Conservation (phyloP, 345 rosid species). For the Lenwebbia sp. region DNA sequence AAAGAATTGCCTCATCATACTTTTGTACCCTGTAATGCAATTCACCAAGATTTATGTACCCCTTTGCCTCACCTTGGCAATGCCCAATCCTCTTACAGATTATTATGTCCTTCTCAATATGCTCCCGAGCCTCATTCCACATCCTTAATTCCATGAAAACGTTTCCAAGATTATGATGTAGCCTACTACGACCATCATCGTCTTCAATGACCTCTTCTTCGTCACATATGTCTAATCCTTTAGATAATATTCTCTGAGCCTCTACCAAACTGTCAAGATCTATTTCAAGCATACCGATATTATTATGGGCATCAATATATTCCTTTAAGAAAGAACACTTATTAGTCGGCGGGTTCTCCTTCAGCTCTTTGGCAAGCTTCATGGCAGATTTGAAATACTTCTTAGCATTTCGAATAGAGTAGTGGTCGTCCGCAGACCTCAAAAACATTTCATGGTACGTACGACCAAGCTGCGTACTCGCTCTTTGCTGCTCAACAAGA, state of each 20-base stretch:
- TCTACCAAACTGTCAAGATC: conserved; percentile 81
- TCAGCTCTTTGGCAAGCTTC: conserved; percentile 58
- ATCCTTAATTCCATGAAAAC: conserved; percentile 55
- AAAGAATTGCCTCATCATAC: conserved; percentile 60
- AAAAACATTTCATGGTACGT: conserved; percentile 68
- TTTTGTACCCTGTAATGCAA: conserved; percentile 60
- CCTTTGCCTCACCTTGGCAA: conserved; percentile 89
- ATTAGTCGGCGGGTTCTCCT: conserved; percentile 49
- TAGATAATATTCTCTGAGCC: conserved; percentile 40
- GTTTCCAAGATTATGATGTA: conserved; percentile 85
- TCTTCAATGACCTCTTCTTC: conserved; percentile 76
- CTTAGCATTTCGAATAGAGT: conserved; percentile 59
- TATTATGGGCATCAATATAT: conserved; percentile 83
- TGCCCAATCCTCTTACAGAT: conserved; percentile 73
- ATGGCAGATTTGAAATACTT: conserved; percentile 77
- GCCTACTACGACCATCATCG: conserved; percentile 77
- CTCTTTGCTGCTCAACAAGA: conserved; percentile 87
- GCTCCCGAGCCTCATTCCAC: conserved; percentile 69
- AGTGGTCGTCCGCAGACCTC: conserved; percentile 53
- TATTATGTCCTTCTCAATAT: conserved; percentile 67
- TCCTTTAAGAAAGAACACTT: conserved; percentile 65
- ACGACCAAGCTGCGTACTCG: conserved; percentile 89
- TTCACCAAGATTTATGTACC: conserved; percentile 90
- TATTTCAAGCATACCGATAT: conserved; percentile 80
- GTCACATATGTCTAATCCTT: conserved; percentile 71